Conservation (phyloP, 352 stramenopile genomes). For the Phytophthora nicotianae region DNA sequence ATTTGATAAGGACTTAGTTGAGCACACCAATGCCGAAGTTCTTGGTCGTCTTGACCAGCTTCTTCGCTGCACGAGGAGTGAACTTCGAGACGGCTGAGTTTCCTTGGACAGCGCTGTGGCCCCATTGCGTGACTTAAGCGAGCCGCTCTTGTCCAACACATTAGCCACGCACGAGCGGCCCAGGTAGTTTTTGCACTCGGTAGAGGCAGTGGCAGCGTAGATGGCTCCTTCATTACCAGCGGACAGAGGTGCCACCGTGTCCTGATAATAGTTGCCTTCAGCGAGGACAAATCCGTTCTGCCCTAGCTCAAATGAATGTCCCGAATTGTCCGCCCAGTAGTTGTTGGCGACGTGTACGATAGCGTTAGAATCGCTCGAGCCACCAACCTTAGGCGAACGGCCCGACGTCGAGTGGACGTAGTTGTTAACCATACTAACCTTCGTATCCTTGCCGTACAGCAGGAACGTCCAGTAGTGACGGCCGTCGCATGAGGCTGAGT, state of each 20-base stretch:
- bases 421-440: constrained; percentile 41
- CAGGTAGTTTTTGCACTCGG: constrained; percentile 27
- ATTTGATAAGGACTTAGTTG: too few species aligned
- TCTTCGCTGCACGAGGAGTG: constrained; percentile 11
- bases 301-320: constrained; percentile 38
- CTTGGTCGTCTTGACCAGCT: constrained; percentile 7
- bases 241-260: constrained; percentile 20
- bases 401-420: constrained; percentile 46
- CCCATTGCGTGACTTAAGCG: constrained; percentile 18
- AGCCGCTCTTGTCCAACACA: constrained; percentile 28
- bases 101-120: constrained; percentile 11
- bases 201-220: constrained; percentile 16
- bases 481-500: constrained; percentile 46
- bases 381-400: constrained; percentile 33
- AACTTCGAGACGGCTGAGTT: constrained; percentile 3
- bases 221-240: constrained; percentile 12
- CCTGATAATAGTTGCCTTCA: constrained; percentile 52
- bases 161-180: constrained; percentile 31
- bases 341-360: constrained; percentile 35
- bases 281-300: constrained; percentile 35
- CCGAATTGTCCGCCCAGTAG: constrained; percentile 49
- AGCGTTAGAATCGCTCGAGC: constrained; percentile 7
- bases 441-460: constrained; percentile 27
- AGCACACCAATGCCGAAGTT: constrained; percentile 25
- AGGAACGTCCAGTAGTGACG: constrained; percentile 52